Conservation (phyloP, 2,329 filamentous ascomycete species). For the Xylaria sp. region DNA sequence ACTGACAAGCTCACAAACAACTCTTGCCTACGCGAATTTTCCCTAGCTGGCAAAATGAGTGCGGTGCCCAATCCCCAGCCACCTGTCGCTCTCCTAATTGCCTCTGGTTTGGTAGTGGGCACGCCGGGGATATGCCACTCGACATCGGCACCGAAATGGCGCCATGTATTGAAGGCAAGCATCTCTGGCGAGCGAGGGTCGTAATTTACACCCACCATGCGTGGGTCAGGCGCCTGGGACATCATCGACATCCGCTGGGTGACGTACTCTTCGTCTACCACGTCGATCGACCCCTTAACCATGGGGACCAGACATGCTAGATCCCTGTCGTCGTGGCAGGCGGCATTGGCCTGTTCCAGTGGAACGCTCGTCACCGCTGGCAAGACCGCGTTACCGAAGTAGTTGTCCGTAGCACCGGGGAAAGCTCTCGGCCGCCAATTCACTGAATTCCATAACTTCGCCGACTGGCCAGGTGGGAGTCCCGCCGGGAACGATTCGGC, state of each 20-base stretch:
- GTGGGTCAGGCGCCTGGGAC: constrained; percentile 53
- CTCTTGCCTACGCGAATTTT: constrained; percentile 46
- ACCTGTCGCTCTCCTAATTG: constrained; percentile 48
- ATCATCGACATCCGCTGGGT: constrained; percentile 53
- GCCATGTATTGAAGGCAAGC: constrained; percentile 60
- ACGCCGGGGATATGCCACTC: constrained; percentile 53
- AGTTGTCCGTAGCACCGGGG: constrained; percentile 47
- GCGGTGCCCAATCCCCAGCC: constrained; percentile 50
- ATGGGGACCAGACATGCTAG: constrained; percentile 48
- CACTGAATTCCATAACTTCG: constrained; percentile 55
- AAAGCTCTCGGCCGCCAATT: constrained; percentile 56
- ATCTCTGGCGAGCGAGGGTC: constrained; percentile 55
- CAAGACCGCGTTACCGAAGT: constrained; percentile 58
- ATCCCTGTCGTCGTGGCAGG: constrained; percentile 40
- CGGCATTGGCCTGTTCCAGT: constrained; percentile 42
- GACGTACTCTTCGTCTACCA: constrained; percentile 57
- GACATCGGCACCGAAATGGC: constrained; percentile 56
- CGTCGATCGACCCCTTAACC: constrained; percentile 50
- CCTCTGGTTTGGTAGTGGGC: constrained; percentile 53
- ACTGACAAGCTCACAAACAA: constrained; percentile 50
- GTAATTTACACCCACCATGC: constrained; percentile 54
- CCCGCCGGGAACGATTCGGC: constrained; percentile 43
- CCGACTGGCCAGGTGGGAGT: constrained; percentile 37
- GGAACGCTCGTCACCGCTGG: constrained; percentile 51
- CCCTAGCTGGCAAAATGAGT: constrained; percentile 49